These are phyloP conservation scores for Collybiopsis luxurians DNA, from an alignment of 768 basidiomycete genomes.

Conservation along the genomic window DNA sequence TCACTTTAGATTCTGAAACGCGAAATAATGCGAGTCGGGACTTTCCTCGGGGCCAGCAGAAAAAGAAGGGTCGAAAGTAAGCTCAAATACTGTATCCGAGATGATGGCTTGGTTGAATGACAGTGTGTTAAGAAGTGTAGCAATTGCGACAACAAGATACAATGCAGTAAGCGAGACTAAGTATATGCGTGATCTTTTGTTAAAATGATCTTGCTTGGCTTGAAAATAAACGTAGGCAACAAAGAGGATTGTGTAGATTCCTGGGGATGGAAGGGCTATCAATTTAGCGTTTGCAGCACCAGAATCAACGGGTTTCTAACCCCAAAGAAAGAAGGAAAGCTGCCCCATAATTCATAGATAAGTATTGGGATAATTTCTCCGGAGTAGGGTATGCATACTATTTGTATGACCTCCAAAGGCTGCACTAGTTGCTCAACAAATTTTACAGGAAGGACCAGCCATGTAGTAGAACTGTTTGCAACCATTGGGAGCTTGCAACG, in stretches of 20 bases:
- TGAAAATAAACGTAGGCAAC: neutral
- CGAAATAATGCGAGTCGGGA: neutral
- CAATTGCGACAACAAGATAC: neutral
- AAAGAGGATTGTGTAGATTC: neutral
- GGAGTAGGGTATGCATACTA: neutral
- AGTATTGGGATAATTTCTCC: neutral
- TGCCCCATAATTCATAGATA: neutral
- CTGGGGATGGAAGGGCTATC: neutral
- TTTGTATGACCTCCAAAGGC: neutral
- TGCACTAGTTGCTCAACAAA: neutral
- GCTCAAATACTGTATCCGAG: neutral
- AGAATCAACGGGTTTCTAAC: neutral
- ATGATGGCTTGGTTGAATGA: neutral
- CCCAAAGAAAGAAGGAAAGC: neutral
- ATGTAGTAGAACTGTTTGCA: no score
- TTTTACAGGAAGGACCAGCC: neutral
- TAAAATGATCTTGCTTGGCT: neutral
- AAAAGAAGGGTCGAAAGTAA: neutral
- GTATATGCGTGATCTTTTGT: neutral
- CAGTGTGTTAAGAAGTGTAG: neutral
- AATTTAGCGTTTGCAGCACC: neutral
- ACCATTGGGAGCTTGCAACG: no score
- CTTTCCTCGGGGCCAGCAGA: neutral
- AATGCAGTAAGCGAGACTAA: neutral
- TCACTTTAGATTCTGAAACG: neutral